Conservation (phyloP, 176 grass and related monocot species). For the Puya raimondii region DNA sequence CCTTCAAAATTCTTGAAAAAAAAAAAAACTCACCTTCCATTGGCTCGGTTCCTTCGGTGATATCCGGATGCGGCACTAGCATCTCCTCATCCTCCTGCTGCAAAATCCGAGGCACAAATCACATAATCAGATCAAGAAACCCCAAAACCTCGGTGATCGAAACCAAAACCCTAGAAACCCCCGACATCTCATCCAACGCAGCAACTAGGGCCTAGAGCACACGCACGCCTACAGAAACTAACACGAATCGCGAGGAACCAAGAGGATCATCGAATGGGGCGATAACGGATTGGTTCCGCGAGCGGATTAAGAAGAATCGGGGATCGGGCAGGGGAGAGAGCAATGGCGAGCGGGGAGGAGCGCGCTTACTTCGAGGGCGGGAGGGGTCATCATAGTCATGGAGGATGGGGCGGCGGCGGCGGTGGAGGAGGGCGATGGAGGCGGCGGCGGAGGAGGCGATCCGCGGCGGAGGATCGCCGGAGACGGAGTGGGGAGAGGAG, state of each 20-base stretch:
- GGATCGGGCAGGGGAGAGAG: neutral
- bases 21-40: conserved; percentile 17
- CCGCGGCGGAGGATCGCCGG: neutral
- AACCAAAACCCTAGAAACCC: neutral
- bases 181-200: neutral
- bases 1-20: neutral
- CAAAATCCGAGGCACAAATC: conserved; percentile 17
- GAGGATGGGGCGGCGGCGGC: too few relatives aligned
- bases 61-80: conserved; percentile 21
- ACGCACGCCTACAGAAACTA: neutral
- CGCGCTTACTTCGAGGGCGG: conserved; percentile 11
- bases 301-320: neutral
- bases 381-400: conserved; percentile 20
- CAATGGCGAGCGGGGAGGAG: neutral
- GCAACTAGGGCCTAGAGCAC: conserved; percentile 10
- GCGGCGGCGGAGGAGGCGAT: neutral
- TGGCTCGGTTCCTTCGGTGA: conserved; percentile 13
- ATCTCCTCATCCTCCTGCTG: conserved; percentile 27
- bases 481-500: neutral
- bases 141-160: neutral
- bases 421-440: neutral
- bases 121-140: conserved; percentile 12
- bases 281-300: neutral
- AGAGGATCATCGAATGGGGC: neutral
- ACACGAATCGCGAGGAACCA: too few relatives aligned